phyloP scores from a whole-genome alignment of 805 yeast genomes.

The Suhomyces sp. region DNA sequence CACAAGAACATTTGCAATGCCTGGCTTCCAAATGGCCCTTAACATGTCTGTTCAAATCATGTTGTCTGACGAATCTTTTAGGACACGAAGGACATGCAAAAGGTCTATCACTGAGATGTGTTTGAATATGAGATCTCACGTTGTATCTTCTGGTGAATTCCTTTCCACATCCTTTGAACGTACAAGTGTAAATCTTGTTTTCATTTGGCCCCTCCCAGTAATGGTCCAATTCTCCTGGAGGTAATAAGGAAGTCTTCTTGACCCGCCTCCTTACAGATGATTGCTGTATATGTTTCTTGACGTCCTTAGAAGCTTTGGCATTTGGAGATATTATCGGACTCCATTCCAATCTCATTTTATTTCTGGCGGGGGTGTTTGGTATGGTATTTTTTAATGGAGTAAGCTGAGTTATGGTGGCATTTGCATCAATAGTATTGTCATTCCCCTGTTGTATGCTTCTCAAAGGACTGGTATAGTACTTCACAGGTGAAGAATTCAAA shows the following conservation, averaged over 20 bases:
- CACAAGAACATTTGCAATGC: slow-evolving; percentile 76
- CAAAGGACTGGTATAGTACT: slow-evolving; percentile 22
- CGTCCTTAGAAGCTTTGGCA: slow-evolving; percentile 17
- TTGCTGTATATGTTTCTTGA: slow-evolving; percentile 31
- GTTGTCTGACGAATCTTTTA: slow-evolving; percentile 90
- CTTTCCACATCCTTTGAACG: slow-evolving; percentile 76
- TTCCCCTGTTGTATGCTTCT: slow-evolving; percentile 13
- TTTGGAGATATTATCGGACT: slow-evolving; percentile 44
- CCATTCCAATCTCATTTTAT: slow-evolving; percentile 39
- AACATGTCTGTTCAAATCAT: slow-evolving; percentile 86
- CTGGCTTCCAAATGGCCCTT: slow-evolving; percentile 79
- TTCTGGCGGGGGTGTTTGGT: slow-evolving; percentile 36
- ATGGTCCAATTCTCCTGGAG: slow-evolving; percentile 85
- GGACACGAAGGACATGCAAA: slow-evolving; percentile 75
- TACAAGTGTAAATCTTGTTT: slow-evolving; percentile 69
- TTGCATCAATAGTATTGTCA: slow-evolving; percentile 38
- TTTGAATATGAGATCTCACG: slow-evolving; percentile 92
- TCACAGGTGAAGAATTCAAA: slow-evolving; percentile 32
- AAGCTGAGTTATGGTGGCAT: slow-evolving; percentile 39
- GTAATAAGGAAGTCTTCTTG: slow-evolving; percentile 65
- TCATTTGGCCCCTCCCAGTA: slow-evolving; percentile 79
- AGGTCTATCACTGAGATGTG: slow-evolving; percentile 93
- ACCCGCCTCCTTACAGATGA: slow-evolving; percentile 47
- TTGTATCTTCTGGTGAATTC: slow-evolving; percentile 85
- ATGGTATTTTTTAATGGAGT: slow-evolving; percentile 36